Evolutionary conservation across 2,329 filamentous ascomycete species (phyloP).

Genomic region (Sporothrix curviconia): DNA sequence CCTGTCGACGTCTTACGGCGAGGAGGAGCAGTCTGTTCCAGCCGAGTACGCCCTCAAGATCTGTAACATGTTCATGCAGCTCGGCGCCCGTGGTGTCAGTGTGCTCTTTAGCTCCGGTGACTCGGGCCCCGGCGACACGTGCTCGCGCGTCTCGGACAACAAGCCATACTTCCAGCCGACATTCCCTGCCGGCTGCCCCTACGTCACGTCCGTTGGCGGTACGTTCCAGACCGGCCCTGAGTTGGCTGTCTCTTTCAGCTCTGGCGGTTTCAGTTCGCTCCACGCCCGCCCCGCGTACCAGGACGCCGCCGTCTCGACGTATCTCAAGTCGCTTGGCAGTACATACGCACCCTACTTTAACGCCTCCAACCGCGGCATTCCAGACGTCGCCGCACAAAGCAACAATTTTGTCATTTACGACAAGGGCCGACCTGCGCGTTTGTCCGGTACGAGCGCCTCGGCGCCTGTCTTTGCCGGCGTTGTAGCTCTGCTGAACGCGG

Average conservation of each 20-base stretch:
- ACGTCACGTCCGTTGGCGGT: slow-evolving; percentile 47
- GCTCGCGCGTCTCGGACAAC: slow-evolving; percentile 47
- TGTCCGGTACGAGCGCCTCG: slow-evolving; percentile 32
- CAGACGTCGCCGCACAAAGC: slow-evolving; percentile 51
- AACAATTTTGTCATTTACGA: slow-evolving; percentile 24
- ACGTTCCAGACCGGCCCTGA: slow-evolving; percentile 35
- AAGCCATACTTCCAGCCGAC: slow-evolving; percentile 34
- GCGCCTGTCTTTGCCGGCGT: slow-evolving; percentile 36
- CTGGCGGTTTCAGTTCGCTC: slow-evolving; percentile 43
- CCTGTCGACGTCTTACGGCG: slow-evolving; percentile 60
- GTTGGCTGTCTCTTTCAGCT: slow-evolving; percentile 25
- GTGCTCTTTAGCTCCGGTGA: slow-evolving; percentile 55
- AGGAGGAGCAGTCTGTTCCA: slow-evolving; percentile 60
- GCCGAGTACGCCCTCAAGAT: slow-evolving; percentile 53
- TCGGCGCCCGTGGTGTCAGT: slow-evolving; percentile 60
- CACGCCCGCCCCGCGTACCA: slow-evolving; percentile 39
- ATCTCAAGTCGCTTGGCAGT: slow-evolving; percentile 34
- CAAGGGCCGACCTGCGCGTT: slow-evolving; percentile 3
- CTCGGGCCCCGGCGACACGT: slow-evolving; percentile 58
- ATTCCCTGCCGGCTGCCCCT: slow-evolving; percentile 34
- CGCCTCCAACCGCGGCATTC: slow-evolving; percentile 37
- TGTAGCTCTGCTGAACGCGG: slow-evolving; percentile 38
- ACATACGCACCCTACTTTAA: slow-evolving; percentile 41
- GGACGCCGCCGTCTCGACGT: slow-evolving; percentile 29
- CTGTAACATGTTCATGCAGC: slow-evolving; percentile 57